Base-by-base conservation (phyloP, 352 stramenopile species). In the Plasmopara muralis region DNA sequence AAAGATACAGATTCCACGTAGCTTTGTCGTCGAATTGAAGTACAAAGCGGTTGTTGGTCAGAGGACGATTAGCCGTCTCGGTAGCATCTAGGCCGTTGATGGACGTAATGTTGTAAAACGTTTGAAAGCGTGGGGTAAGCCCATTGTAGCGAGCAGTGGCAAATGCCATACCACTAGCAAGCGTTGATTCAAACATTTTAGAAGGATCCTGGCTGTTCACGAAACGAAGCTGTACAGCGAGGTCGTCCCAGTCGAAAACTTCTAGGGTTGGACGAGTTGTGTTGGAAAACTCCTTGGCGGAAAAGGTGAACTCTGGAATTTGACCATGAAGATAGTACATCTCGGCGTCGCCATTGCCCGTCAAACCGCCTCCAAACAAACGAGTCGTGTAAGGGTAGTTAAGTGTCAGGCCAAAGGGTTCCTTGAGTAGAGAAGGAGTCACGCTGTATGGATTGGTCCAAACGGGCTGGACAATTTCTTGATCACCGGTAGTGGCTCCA, bases 381-480 rank as follows among this genome's bases (percentile, higher is more conserved):
- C 78, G 75, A 6, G 58, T 80, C 6, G 58, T 66, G 47, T 66
- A 86, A 25, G 76, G 71, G 45, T 87, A 87, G 50, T 68, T 83
- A 43, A 85, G 47, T 4, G 51, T 66, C 12, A 89, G 62, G 13
- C 74, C 77, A 47, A 51, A 79, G 1, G 73, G 73, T 14, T 72
- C 57, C 25, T 44, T 48, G 15, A 57, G 55, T 34, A 80, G 58
- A 35, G 54, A 64, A 8, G 73, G 68, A 9, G 70, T 74, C 4
- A 84, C 45, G 10, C 63, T 72, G 60, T 82, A 89, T 45, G 77
- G 77, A 44, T 89, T 89, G 2, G 69, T 68, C 77, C 77, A 89
- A 25, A 78, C 73, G 2, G 72, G 69, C 25, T 82, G 57, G 38
- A 83, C 55, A 48, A 66, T 50, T 18, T 87, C 70, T 13, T 61